Evolutionary conservation across 2,329 filamentous ascomycete genomes (phyloP), one percentile per base, ranked within the genome.

Genomic region (Sclerotiophoma versabilis): DNA sequence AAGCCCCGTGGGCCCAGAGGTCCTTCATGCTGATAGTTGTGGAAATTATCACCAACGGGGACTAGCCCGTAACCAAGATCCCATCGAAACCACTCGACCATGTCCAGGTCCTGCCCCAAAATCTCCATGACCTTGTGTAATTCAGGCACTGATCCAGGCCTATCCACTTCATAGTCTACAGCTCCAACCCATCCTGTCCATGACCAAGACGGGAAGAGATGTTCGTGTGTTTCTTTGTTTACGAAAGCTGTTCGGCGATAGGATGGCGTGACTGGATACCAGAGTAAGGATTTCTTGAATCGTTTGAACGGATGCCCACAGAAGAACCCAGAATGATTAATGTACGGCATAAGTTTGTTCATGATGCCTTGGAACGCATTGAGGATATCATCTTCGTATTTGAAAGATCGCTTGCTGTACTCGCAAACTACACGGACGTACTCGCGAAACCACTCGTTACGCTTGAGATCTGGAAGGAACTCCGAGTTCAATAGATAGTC

Each of bases 131-230:
- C n/a, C n/a, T n/a, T n/a, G n/a, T n/a, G n/a, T n/a, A n/a, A n/a
- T n/a, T n/a, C n/a, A n/a, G n/a, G n/a, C n/a, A n/a, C n/a, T n/a
- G n/a, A n/a, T n/a, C n/a, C n/a, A n/a, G n/a, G n/a, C 22, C 41
- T 44, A 6, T 33, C 22, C 4, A 17, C 41, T 19, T 44, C 41
- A 33, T 20, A 44, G 19, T 44, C 41, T 29, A 33, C 27, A 19
- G 8, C 32, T 44, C 41, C 26, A 12, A 44, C 27, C 41, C 41
- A 44, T 12, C 41, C 41, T 19, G 41, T 26, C 41, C 41, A 44
- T 19, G 41, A 44, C 41, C 41, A 44, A 20, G 41, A 44, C 8
- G 41, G 41, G 17, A 17, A 44, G 23, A n/a, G n/a, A n/a, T 26
- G 20, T 29, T 19, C 17, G 27, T 29, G 26, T n/a, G 41, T 19